Percentiles rank a stretch among this genome's conserved stretches.
Conservation (phyloP, 2,329 filamentous ascomycete species). For the Ophiognomonia clavigignenti-juglandacearum region DNA sequence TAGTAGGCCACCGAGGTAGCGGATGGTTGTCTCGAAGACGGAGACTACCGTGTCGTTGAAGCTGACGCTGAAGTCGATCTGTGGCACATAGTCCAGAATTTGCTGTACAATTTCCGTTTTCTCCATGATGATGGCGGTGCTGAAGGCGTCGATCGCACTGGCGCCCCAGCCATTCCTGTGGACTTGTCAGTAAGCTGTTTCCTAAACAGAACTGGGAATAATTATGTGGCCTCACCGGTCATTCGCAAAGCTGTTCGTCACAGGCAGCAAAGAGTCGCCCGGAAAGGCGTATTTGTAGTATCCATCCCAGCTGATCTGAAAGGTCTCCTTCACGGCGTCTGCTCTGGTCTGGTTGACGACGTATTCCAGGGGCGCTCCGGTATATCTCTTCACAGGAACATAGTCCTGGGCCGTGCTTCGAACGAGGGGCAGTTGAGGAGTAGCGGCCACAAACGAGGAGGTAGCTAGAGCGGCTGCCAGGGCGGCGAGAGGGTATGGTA, state of each 20-base stretch:
- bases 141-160: constrained; percentile 74
- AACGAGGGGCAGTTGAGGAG: constrained; percentile 3
- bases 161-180: constrained; percentile 78
- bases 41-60: constrained; percentile 53
- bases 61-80: constrained; percentile 56
- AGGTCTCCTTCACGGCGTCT: constrained; percentile 61
- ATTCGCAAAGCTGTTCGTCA: constrained; percentile 60
- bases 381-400: constrained; percentile 7
- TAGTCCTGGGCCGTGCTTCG: neutral
- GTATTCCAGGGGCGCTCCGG: constrained; percentile 17
- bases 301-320: constrained; percentile 66
- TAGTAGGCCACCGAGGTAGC: constrained; percentile 76
- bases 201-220: neutral
- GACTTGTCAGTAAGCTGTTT: constrained; percentile 16
- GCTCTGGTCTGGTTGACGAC: constrained; percentile 38
- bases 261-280: constrained; percentile 68
- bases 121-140: constrained; percentile 74
- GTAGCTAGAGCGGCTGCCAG: constrained; percentile 9
- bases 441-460: constrained; percentile 14
- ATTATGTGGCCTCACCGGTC: constrained; percentile 52
- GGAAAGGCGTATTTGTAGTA: constrained; percentile 73
- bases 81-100: constrained; percentile 66
- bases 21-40: constrained; percentile 86
- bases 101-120: constrained; percentile 61
- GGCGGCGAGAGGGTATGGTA: constrained; percentile 3